Conservation (phyloP, 2,329 filamentous ascomycete genomes). For the Trichoderma sp. region DNA sequence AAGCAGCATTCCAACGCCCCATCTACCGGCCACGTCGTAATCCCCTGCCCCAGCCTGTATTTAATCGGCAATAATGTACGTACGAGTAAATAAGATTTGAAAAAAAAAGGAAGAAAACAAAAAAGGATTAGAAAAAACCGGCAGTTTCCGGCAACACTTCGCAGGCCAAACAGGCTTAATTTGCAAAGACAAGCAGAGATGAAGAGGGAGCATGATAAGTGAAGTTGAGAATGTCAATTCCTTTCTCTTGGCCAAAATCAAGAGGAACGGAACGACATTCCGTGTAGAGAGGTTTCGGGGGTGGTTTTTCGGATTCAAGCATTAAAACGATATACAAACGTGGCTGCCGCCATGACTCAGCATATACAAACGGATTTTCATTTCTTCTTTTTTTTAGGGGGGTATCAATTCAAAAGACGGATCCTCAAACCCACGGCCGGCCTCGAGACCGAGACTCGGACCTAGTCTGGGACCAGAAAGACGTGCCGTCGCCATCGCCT, state of each 20-base stretch:
- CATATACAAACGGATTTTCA: slow-evolving; percentile 8
- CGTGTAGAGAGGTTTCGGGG: neutral
- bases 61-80: neutral
- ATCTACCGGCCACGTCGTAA: neutral
- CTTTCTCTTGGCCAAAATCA: too few species aligned
- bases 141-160: neutral
- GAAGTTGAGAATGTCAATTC: neutral
- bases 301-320: neutral
- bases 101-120: neutral
- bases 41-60: neutral
- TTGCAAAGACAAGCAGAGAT: neutral
- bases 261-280: neutral
- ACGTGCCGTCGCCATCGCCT: slow-evolving; percentile 14
- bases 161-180: neutral
- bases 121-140: neutral
- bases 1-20: neutral
- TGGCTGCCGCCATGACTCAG: neutral
- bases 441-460: slow-evolving; percentile 5
- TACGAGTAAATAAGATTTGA: neutral
- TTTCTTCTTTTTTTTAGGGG: neutral
- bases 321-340: slow-evolving; percentile 9
- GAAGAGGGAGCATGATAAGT: neutral
- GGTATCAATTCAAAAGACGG: neutral
- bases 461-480: slow-evolving; percentile 18
- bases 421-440: slow-evolving; percentile 7